Percentiles rank a stretch among this genome's conserved stretches.
Conservation (phyloP, 208 protist genomes). For the Acanthamoeba castellanii region DNA sequence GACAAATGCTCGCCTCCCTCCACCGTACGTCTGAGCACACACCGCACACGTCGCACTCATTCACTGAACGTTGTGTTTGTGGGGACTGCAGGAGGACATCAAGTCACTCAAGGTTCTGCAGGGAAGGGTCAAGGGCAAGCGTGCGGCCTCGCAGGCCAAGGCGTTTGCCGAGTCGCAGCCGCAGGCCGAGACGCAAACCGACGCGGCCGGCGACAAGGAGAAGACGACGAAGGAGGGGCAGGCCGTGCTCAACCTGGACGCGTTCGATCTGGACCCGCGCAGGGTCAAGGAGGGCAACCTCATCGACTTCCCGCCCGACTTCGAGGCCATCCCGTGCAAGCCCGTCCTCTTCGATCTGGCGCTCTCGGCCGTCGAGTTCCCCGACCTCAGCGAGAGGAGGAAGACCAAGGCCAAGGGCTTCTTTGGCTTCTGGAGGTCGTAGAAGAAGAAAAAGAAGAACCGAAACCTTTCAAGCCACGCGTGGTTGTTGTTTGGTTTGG, state of each 20-base stretch:
- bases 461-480: neutral
- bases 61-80: neutral
- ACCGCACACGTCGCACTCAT: neutral
- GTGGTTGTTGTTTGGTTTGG: neutral
- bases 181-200: neutral
- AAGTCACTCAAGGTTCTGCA: conserved; percentile 14
- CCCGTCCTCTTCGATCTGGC: conserved; percentile 78
- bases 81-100: neutral
- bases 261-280: neutral
- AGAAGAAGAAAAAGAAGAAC: neutral
- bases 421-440: conserved; percentile 71
- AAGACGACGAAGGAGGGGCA: neutral
- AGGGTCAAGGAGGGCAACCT: conserved; percentile 32
- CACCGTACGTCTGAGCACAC: neutral
- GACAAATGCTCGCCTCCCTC: conserved; percentile 26
- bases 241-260: conserved; percentile 12
- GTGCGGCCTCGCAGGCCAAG: conserved; percentile 20
- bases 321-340: conserved; percentile 75
- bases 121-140: conserved; percentile 36
- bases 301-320: conserved; percentile 68
- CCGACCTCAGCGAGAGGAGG: conserved; percentile 64
- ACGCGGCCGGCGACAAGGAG: neutral
- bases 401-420: conserved; percentile 69
- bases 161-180: conserved; percentile 41
- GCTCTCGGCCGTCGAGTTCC: conserved; percentile 34